These are phyloP conservation scores for Isatis tinctoria DNA, from an alignment of 345 rosid genomes.

Conservation along the genomic window DNA sequence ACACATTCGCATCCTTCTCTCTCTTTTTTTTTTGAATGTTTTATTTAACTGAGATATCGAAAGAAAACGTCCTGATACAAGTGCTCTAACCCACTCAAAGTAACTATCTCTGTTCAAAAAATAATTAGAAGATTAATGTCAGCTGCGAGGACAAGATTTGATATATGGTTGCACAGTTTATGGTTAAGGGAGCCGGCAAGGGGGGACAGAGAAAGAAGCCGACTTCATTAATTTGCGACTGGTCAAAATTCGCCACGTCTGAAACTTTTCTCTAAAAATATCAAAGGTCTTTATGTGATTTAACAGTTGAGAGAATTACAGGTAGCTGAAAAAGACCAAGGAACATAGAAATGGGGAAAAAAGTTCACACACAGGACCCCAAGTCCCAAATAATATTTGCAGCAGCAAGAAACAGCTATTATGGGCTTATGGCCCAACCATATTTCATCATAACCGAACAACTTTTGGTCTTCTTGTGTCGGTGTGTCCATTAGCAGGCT, in stretches of 20 bases:
- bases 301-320: neutral
- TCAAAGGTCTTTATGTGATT: neutral
- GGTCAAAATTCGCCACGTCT: neutral
- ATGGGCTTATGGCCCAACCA: neutral
- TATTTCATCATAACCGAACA: neutral
- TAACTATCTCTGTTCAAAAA: neutral
- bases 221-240: neutral
- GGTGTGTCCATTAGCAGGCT: too few species aligned
- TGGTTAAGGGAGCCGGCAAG: neutral
- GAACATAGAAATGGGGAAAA: neutral
- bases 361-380: too few species aligned
- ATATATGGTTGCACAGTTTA: neutral
- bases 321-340: too few species aligned
- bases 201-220: neutral
- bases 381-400: too few species aligned
- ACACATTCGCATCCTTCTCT: too few species aligned
- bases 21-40: too few species aligned
- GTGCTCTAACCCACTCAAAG: neutral
- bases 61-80: too few species aligned
- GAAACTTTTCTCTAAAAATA: neutral
- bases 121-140: neutral
- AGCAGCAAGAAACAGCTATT: neutral
- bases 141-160: neutral
- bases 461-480: too few species aligned
- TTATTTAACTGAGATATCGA: too few species aligned